Percentiles rank a stretch among this genome's conserved stretches.
phyloP scores from a whole-genome alignment of 139 green algal species.

The Micractinium sp. region DNA sequence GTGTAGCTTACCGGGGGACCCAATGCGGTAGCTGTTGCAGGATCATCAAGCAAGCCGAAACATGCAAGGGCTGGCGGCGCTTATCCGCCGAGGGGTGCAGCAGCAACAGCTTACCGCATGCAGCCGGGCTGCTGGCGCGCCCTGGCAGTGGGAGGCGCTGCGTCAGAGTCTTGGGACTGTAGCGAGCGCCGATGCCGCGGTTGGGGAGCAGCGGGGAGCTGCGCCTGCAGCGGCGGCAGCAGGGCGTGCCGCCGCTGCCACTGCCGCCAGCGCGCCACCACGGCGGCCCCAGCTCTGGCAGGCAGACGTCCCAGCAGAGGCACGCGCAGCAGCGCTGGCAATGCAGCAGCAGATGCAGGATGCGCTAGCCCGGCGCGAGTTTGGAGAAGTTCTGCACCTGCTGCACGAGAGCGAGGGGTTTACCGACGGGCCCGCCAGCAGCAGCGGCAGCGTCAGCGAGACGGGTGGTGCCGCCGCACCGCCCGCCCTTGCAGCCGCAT shows the following conservation, averaged over 20 bases:
- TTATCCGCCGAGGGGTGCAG: neutral
- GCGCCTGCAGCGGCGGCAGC: neutral
- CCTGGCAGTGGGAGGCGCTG: neutral
- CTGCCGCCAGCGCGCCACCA: neutral
- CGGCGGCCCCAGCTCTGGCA: neutral
- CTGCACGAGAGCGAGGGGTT: neutral
- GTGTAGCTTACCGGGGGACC: neutral
- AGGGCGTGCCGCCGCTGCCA: neutral
- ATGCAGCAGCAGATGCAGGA: constrained; percentile 9
- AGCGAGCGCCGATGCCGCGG: neutral
- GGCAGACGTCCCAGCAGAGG: neutral
- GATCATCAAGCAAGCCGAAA: neutral
- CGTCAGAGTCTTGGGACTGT: neutral
- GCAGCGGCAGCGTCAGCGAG: neutral
- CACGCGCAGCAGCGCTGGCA: neutral
- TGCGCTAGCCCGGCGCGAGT: neutral
- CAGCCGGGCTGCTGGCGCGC: too few relatives aligned
- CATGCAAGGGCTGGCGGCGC: neutral
- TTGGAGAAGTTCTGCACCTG: constrained; percentile 1
- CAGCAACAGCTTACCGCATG: neutral
- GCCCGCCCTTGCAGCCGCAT: neutral
- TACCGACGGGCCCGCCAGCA: neutral
- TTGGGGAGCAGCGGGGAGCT: too few relatives aligned
- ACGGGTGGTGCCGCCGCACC: neutral
- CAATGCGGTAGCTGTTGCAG: neutral